These are phyloP conservation scores for Kwoniella europaea DNA, from an alignment of 768 basidiomycete genomes.

Conservation along the genomic window DNA sequence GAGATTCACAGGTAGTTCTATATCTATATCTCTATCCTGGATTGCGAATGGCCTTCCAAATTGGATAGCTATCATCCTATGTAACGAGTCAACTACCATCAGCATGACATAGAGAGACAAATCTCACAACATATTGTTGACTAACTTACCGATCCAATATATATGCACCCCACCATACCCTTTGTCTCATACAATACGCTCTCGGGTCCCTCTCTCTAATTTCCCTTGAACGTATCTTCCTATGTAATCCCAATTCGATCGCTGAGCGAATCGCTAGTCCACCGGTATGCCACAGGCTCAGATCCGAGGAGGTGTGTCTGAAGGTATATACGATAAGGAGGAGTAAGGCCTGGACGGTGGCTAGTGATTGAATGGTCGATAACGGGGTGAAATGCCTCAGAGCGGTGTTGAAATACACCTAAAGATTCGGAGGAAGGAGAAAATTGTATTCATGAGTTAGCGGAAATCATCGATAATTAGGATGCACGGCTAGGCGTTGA, in stretches of 20 bases:
- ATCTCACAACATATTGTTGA: no score
- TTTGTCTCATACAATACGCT: conserved; percentile 13
- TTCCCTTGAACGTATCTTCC: conserved; percentile 8
- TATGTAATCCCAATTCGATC: conserved; percentile 15
- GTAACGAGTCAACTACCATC: no score
- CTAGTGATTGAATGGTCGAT: conserved; percentile 5
- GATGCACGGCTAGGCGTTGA: no score
- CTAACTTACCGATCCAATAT: conserved; percentile 13
- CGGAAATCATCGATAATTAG: not conserved
- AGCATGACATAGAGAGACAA: no score
- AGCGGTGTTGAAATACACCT: conserved; percentile 11
- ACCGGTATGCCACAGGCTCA: conserved; percentile 19
- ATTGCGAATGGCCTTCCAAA: conserved; percentile 14
- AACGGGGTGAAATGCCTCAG: conserved; percentile 7
- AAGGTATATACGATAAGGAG: conserved; percentile 16
- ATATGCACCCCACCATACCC: conserved; percentile 14
- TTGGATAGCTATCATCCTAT: conserved; percentile 17
- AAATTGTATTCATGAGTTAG: not conserved
- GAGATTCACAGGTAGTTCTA: conserved; percentile 12
- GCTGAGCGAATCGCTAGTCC: conserved; percentile 11
- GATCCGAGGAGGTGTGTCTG: conserved; percentile 16
- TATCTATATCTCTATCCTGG: conserved; percentile 16
- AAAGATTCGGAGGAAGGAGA: no score
- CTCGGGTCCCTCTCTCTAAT: conserved; percentile 11
- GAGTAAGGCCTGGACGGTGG: conserved; percentile 12